Conservation (phyloP, 1,284 basidiomycete genomes). For the Ustilago loliicola region DNA sequence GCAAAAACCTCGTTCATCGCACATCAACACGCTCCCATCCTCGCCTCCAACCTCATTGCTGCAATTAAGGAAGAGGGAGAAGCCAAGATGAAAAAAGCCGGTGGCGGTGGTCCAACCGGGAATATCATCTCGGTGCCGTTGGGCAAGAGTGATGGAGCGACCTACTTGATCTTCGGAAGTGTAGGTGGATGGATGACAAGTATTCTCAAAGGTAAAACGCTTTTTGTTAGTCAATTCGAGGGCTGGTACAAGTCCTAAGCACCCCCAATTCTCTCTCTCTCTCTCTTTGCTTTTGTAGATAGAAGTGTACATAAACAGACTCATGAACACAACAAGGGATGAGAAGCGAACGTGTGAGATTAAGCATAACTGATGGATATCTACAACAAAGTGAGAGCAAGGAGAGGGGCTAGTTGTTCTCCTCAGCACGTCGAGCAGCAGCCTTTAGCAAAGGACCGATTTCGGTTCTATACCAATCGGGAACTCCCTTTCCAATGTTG, state of each 20-base stretch:
- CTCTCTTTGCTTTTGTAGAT: background rate
- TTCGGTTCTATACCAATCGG: conserved; percentile 56
- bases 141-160: conserved; percentile 46
- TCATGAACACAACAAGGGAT: no score
- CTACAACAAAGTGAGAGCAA: background rate
- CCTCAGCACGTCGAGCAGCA: conserved; percentile 34
- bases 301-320: conserved; percentile 1
- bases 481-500: conserved; percentile 58
- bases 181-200: conserved; percentile 42
- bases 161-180: conserved; percentile 26
- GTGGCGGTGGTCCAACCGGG: conserved; percentile 4
- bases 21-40: conserved; percentile 36
- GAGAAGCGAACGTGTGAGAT: no score
- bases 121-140: conserved; percentile 42
- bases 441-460: conserved; percentile 56
- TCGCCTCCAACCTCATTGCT: conserved; percentile 52
- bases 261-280: background rate
- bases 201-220: conserved; percentile 41
- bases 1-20: conserved; percentile 43
- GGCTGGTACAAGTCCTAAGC: conserved; percentile 28
- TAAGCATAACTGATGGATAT: no score
- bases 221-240: conserved; percentile 41
- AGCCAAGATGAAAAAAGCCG: conserved; percentile 18
- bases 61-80: conserved; percentile 24
- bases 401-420: conserved; percentile 38